A percentile compares a stretch with the other conserved stretches of the same genome.
These are phyloP conservation scores for Boletus huronensis DNA, from an alignment of 768 basidiomycete genomes.

Conservation along the genomic window DNA sequence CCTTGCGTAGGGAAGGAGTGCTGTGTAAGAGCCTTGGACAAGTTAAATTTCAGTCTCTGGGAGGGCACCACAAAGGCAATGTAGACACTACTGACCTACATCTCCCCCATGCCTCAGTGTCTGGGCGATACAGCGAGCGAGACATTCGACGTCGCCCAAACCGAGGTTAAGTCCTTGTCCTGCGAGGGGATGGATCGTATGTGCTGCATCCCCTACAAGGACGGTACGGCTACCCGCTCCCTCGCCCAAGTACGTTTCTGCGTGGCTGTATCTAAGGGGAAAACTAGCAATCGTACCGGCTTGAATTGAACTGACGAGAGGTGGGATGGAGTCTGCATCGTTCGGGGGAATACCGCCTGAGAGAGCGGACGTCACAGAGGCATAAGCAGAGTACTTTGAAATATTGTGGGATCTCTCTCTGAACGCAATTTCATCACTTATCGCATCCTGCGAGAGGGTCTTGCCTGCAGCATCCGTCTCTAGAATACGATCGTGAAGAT, in stretches of 20 bases:
- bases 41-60: background rate
- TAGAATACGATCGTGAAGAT: slow-evolving; percentile 59
- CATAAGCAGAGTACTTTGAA: slow-evolving; percentile 57
- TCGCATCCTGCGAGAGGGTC: slow-evolving; percentile 45
- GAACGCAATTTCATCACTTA: slow-evolving; percentile 65
- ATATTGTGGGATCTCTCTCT: slow-evolving; percentile 72
- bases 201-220: slow-evolving; percentile 94
- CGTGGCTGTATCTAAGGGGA: slow-evolving; percentile 83
- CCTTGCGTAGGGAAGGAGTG: slow-evolving; percentile 72
- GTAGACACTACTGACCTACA: slow-evolving; percentile 52
- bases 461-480: slow-evolving; percentile 46
- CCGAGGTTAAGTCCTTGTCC: slow-evolving; percentile 96
- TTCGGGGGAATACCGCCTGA: slow-evolving; percentile 54
- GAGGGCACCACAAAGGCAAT: background rate
- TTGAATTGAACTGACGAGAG: slow-evolving; percentile 69
- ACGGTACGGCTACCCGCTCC: slow-evolving; percentile 66
- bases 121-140: slow-evolving; percentile 60
- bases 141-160: slow-evolving; percentile 76
- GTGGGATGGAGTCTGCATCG: slow-evolving; percentile 66
- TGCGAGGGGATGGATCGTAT: slow-evolving; percentile 91
- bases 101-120: slow-evolving; percentile 69
- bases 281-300: slow-evolving; percentile 79
- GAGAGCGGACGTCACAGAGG: slow-evolving; percentile 38
- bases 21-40: slow-evolving; percentile 63
- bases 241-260: slow-evolving; percentile 81